Base-by-base conservation (phyloP, 2,329 filamentous ascomycete species). In the Penicillium frequentans region DNA sequence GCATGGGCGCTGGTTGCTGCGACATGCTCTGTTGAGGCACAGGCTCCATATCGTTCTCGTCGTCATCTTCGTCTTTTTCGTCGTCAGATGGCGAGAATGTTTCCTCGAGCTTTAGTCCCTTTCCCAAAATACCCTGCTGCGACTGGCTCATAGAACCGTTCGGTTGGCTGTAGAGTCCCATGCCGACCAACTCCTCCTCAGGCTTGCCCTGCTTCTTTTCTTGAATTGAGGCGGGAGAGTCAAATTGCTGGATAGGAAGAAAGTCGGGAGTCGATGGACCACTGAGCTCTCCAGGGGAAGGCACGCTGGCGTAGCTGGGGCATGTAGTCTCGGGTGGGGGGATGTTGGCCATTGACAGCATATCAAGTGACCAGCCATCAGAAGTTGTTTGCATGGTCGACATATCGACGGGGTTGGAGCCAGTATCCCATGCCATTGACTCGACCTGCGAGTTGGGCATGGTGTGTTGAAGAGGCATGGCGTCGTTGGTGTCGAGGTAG, bases 41-140 rank as follows among this genome's bases (percentile, higher is more conserved):
- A 8, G 55, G 16, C n/a, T 66, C 53, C n/a, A 31, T 26, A 3
- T 39, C 49, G 19, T 53, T 59, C 43, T 13, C 58, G 45, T 70
- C 81, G 35, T 39, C 26, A 16, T 84, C 85, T 2, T 85, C 84
- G 21, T 87, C 85, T 5, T 84, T 81, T 10, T 80, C 81, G 1
- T 85, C 83, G 26, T 82, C 77, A 82, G 90, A 72, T 85, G 88
- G 89, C 83, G 69, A 73, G 55, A 77, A 93, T 0, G 89, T 90
- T 71, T 93, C 90, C 73, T 93, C 90, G 3, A 95, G 78, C 71
- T 92, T 93, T 64, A 93, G 77, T 0, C 90, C 90, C 72, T 91
- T 90, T 56, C 90, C 89, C 19, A 77, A 71, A 8, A 82, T 75
- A 24, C 82, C 82, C 47, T 86, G 73, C 19, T 90, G 71, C 71